phyloP scores from a whole-genome alignment of 441 rosid genomes.

The Brassica balearica region DNA sequence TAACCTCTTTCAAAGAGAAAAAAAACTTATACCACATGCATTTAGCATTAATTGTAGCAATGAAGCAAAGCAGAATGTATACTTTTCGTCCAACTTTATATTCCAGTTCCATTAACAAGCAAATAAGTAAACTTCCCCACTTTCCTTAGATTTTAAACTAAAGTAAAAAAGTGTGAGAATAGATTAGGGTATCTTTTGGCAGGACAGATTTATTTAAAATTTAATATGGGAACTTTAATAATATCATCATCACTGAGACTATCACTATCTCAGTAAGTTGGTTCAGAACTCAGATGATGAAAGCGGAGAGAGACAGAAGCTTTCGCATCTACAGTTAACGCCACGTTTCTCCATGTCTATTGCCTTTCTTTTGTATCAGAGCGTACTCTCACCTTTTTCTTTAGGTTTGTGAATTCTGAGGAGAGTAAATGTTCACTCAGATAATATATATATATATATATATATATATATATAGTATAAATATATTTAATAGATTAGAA shows the following conservation, averaged over 20 bases:
- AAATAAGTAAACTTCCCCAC: conserved; percentile 39
- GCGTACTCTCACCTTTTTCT: conserved; percentile 30
- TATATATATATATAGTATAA: background rate
- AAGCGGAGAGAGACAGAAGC: conserved; percentile 43
- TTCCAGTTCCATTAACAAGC: conserved; percentile 34
- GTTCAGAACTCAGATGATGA: conserved; percentile 41
- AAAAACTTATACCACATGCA: conserved; percentile 28
- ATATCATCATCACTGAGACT: conserved; percentile 47
- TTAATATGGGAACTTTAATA: conserved; percentile 29
- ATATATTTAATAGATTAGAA: background rate
- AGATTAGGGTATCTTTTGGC: conserved; percentile 41
- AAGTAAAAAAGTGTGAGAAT: conserved; percentile 39
- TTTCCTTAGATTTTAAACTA: conserved; percentile 33
- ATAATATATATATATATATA: background rate
- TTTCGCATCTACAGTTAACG: conserved; percentile 48
- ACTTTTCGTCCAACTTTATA: conserved; percentile 38
- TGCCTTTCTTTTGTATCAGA: conserved; percentile 42
- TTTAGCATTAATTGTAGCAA: conserved; percentile 29
- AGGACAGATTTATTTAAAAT: conserved; percentile 8
- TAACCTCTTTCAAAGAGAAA: conserved; percentile 19
- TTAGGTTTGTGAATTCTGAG: conserved; percentile 29
- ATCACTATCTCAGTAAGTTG: conserved; percentile 48
- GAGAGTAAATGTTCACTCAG: conserved; percentile 39
- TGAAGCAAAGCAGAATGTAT: conserved; percentile 39
- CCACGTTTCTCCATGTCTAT: conserved; percentile 46